phyloP scores from a whole-genome alignment of 1,284 basidiomycete genomes.

The Ganoderma boninense region DNA sequence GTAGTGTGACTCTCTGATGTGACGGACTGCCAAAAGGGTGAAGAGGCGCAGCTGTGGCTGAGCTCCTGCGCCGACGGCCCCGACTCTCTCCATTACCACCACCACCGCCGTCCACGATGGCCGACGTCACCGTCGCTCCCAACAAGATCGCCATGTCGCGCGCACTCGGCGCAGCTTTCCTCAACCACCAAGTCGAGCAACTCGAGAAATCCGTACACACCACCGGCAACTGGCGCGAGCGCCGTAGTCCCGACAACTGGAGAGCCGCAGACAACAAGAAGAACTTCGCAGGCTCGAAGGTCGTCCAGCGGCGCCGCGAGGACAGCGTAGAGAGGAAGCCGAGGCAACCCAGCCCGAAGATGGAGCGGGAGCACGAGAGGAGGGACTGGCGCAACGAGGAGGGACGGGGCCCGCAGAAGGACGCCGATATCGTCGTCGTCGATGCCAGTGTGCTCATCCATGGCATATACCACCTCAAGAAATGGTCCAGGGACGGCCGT shows the following conservation, averaged over 20 bases:
- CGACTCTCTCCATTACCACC: slow-evolving; percentile 7
- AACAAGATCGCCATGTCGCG: slow-evolving; percentile 82
- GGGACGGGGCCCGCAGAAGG: slow-evolving; percentile 52
- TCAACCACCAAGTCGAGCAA: slow-evolving; percentile 84
- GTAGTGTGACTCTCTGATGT: slow-evolving; percentile 8
- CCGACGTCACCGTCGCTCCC: slow-evolving; percentile 36
- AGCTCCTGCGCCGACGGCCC: slow-evolving; percentile 9
- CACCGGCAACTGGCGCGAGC: slow-evolving; percentile 66
- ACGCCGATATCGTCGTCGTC: slow-evolving; percentile 80
- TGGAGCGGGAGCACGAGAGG: slow-evolving; percentile 34
- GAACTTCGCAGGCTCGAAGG: slow-evolving; percentile 21
- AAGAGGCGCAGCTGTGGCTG: slow-evolving; percentile 22
- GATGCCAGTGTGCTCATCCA: slow-evolving; percentile 91
- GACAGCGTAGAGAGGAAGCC: slow-evolving; percentile 26
- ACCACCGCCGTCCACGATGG: slow-evolving; percentile 26
- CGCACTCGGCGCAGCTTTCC: slow-evolving; percentile 83
- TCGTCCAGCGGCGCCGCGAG: slow-evolving; percentile 37
- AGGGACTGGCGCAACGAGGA: slow-evolving; percentile 45
- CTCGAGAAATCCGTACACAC: slow-evolving; percentile 79
- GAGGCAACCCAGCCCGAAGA: slow-evolving; percentile 33
- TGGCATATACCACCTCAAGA: slow-evolving; percentile 82
- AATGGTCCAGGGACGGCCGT: slow-evolving; percentile 78
- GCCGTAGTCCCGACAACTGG: slow-evolving; percentile 34
- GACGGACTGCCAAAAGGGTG: slow-evolving; percentile 9
- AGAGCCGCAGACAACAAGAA: slow-evolving; percentile 38